These are phyloP conservation scores for Lachnellula subtilissima DNA, from an alignment of 2,329 filamentous ascomycete genomes.

Conservation along the genomic window DNA sequence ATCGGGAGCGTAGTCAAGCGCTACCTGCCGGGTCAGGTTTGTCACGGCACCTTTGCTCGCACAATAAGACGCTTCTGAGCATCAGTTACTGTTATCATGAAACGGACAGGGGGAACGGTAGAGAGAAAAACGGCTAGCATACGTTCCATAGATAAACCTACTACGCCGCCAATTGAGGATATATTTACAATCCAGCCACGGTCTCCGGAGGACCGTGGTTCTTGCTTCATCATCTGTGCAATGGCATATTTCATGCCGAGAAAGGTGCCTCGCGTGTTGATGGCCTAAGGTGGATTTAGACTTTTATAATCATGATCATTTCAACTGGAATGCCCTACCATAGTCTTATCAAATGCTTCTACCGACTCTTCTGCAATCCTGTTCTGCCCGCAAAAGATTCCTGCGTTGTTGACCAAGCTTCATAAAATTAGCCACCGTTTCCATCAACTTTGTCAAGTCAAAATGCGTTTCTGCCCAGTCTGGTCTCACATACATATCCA, in stretches of 20 bases:
- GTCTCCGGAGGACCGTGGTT: neutral
- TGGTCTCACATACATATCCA: neutral
- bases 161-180: neutral
- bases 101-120: neutral
- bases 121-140: neutral
- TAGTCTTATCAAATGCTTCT: no score
- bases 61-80: neutral
- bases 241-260: neutral
- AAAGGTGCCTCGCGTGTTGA: neutral
- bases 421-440: neutral
- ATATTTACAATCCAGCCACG: neutral
- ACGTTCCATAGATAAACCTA: neutral
- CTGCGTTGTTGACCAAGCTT: neutral
- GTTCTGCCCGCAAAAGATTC: neutral
- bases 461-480: neutral
- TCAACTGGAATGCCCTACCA: no score
- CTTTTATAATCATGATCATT: no score
- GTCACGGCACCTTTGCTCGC: constrained; percentile 24
- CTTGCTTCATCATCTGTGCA: neutral
- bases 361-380: no score
- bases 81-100: no score
- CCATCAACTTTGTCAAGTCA: no score
- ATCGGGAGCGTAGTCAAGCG: neutral
- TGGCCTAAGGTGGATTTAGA: neutral
- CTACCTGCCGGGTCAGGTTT: neutral